Base-by-base conservation (phyloP, 768 basidiomycete genomes). In the Auriscalpium vulgare region DNA sequence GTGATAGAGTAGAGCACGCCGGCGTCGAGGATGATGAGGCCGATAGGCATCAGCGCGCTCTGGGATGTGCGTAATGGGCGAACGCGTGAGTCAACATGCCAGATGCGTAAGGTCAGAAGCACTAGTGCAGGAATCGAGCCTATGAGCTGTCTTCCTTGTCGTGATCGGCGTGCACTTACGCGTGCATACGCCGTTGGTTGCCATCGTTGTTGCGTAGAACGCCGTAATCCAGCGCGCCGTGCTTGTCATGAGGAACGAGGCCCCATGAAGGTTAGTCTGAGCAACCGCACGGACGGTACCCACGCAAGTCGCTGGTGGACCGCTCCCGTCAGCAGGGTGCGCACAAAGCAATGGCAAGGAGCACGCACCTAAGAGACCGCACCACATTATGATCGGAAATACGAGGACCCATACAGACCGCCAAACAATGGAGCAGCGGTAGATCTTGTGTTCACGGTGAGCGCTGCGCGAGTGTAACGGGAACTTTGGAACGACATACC, bases 371-470 rank as follows among this genome's bases (percentile, higher is more conserved):
- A 48, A 55, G 21, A 59, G 37, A 47, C 40, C 46, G 56, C 59
- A 66, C 62, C 64, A 67, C 37, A 66, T 36, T 5, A 58, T 47
- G 11, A 48, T 50, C 19, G 62, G 60, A 4, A 65, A 21, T 0
- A 60, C 9, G 37, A 67, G 38, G 14, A 63, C 17, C n/a, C 4
- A 17, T 3, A 45, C 48, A 14, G 56, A 35, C 57, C 62, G 59
- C 64, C 66, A 65, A 21, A 59, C 62, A 17, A 59, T 29, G 40
- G 62, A 62, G 38, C 66, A 67, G 21, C 66, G 66, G 48, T 67
- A 67, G 52, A 65, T 59, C 59, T 61, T 8, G 34, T n/a, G 5
- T 29, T 29, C 29, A 29, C 29, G 29, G 29, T 29, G 29, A 29
- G 29, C n/a, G 13, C 40, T 43, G 17, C 40, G 3, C 40, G 40